Percentiles rank a stretch among this genome's conserved stretches.
phyloP scores from a whole-genome alignment of 2,329 filamentous ascomycete species.

The Neopestalotiopsis clavispora region DNA sequence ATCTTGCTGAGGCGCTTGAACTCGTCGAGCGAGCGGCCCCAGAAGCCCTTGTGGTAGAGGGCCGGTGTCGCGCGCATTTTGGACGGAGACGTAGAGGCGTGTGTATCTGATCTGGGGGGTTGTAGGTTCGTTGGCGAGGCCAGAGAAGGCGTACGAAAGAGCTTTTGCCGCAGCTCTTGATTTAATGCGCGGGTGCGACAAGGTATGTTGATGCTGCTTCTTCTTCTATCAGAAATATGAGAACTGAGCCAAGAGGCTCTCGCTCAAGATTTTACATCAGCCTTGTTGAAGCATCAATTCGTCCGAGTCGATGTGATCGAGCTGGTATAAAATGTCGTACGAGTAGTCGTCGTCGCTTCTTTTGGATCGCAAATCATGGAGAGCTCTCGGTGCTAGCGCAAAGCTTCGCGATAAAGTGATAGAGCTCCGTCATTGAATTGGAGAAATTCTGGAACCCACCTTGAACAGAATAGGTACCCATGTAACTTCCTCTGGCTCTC shows the following conservation, averaged over 20 bases:
- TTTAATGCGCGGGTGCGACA: neutral
- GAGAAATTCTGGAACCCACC: neutral
- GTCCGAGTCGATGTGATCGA: neutral
- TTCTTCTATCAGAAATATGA: neutral
- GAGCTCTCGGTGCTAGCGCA: neutral
- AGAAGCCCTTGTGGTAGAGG: slow-evolving; percentile 57
- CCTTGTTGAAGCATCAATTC: slow-evolving; percentile 5
- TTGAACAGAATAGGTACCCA: neutral
- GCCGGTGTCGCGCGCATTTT: slow-evolving; percentile 54
- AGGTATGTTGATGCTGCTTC: neutral
- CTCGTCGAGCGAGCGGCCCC: slow-evolving; percentile 63
- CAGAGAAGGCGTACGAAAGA: neutral
- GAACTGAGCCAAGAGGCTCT: slow-evolving; percentile 38
- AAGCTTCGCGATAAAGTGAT: slow-evolving; percentile 4
- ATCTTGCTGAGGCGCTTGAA: slow-evolving; percentile 61
- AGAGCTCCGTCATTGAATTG: slow-evolving; percentile 14
- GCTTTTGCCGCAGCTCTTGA: neutral
- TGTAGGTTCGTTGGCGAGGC: neutral
- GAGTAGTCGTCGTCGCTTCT: no score
- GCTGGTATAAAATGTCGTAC: neutral
- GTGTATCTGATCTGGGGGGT: no score
- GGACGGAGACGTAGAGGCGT: neutral
- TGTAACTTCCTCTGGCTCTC: neutral
- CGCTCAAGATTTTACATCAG: slow-evolving; percentile 34
- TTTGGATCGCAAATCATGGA: neutral